Evolutionary conservation across 2,329 filamentous ascomycete species (phyloP).

Genomic region (Aureobasidium leucospermi): DNA sequence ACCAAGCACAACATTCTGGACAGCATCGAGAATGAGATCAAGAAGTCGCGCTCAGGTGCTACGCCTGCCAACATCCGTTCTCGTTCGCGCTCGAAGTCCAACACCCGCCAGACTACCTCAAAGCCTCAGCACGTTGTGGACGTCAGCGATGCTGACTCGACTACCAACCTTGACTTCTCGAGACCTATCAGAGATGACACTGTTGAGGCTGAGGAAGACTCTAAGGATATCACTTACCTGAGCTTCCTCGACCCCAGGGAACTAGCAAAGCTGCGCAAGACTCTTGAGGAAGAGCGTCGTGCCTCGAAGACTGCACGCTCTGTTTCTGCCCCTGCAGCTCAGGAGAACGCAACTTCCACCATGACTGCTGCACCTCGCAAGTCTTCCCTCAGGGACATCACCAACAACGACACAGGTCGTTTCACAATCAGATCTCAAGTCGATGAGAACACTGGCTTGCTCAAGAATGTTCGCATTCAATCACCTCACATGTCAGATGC

Average conservation of each 20-base stretch:
- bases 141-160: conserved; percentile 20
- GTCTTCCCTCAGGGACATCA: conserved; percentile 48
- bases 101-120: not conserved
- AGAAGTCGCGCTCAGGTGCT: conserved; percentile 19
- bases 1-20: conserved; percentile 18
- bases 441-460: conserved; percentile 22
- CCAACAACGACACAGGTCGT: conserved; percentile 30
- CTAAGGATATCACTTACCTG: conserved; percentile 43
- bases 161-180: conserved; percentile 18
- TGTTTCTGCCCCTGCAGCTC: conserved; percentile 17
- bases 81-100: conserved; percentile 20
- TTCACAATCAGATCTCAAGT: conserved; percentile 19
- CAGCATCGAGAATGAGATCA: conserved; percentile 25
- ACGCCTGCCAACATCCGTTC: not conserved
- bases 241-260: conserved; percentile 48
- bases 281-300: conserved; percentile 48
- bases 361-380: conserved; percentile 41
- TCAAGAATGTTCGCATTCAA: conserved; percentile 29
- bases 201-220: conserved; percentile 20
- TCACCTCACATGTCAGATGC: conserved; percentile 28
- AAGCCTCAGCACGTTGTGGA: conserved; percentile 7
- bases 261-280: conserved; percentile 47
- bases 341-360: conserved; percentile 33
- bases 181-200: conserved; percentile 16
- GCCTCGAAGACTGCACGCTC: conserved; percentile 32